Evolutionary conservation across 2,329 filamentous ascomycete genomes (phyloP), one percentile per base, ranked within the genome.

Genomic region (Endothia cerciana): DNA sequence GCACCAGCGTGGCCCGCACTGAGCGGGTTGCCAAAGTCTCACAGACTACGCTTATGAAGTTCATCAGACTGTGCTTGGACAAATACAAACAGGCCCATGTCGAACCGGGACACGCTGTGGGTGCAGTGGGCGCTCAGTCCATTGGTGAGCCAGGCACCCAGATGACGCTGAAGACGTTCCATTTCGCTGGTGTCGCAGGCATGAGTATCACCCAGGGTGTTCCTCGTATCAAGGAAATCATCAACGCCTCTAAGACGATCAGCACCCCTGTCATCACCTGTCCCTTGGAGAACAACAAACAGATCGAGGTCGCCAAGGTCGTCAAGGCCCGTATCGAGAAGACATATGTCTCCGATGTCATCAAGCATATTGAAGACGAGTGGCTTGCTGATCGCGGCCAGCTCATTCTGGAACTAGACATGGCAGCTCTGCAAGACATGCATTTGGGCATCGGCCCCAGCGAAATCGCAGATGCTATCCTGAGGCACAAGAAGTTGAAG

Each of bases 191-290:
- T 91, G 95, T 99, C 70, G 95, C 95, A 53, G 94, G 94, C 77
- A 98, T 99, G 95, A 97, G 93, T 85, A 97, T 99, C 75, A 99
- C 95, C 0, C 93, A 97, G 75, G 95, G 95, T 91, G 95, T 99
- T 7, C 95, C 95, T 1, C 94, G 95, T 89, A 99, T 99, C 82
- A 99, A 99, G 81, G 95, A 99, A 83, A 99, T 99, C 71, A 99
- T 99, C 88, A 99, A 99, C 79, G 95, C 95, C 6, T 97, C 93
- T 10, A 97, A 93, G 76, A 83, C 84, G 60, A 99, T 99, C 78
- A 96, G 91, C 77, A 99, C 95, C 0, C 95, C 95, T 0, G 91
- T 99, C 74, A 97, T 99, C 71, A 89, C 87, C 6, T 98, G 95
- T 73, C 90, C 92, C 4, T 83, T 98, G 5, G 85, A 92, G 69